These are phyloP conservation scores for Candida chilensis DNA, from an alignment of 805 yeast genomes.

Conservation along the genomic window DNA sequence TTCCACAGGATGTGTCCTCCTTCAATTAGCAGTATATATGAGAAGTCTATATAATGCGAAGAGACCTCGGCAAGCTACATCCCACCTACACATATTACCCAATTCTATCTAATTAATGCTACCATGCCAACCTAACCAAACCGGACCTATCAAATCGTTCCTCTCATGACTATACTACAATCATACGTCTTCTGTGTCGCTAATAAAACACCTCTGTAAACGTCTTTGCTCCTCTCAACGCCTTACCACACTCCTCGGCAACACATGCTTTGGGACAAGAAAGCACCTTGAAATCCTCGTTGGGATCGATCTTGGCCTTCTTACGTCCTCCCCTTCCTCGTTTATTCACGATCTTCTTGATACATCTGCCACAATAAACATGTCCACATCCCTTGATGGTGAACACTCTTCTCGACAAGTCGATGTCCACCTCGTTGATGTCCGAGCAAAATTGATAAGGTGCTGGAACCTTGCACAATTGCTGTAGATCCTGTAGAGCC, in stretches of 20 bases:
- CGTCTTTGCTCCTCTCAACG: slow-evolving; percentile 33
- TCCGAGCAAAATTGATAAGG: slow-evolving; percentile 54
- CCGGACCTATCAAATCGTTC: too few relatives aligned
- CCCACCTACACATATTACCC: too few relatives aligned
- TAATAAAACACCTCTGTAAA: slow-evolving; percentile 45
- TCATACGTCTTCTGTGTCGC: too few relatives aligned
- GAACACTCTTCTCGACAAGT: slow-evolving; percentile 58
- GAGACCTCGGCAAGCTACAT: too few relatives aligned
- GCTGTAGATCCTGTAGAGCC: slow-evolving; percentile 9
- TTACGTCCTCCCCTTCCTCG: slow-evolving; percentile 11
- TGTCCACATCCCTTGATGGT: slow-evolving; percentile 68
- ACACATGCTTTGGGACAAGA: slow-evolving; percentile 55
- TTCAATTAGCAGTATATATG: too few relatives aligned
- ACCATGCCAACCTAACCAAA: too few relatives aligned
- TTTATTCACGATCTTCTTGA: slow-evolving; percentile 48
- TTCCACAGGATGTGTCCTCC: too few relatives aligned
- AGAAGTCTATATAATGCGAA: too few relatives aligned
- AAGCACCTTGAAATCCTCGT: slow-evolving; percentile 16
- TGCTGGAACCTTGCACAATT: slow-evolving; percentile 30
- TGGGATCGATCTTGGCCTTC: slow-evolving; percentile 9
- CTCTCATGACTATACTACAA: too few relatives aligned
- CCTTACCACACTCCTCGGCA: slow-evolving; percentile 36
- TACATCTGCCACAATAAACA: slow-evolving; percentile 80
- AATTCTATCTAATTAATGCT: too few relatives aligned
- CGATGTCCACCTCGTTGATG: slow-evolving; percentile 46